Base-by-base conservation (phyloP, 1,284 basidiomycete species). In the Apiotrichum porosum region DNA sequence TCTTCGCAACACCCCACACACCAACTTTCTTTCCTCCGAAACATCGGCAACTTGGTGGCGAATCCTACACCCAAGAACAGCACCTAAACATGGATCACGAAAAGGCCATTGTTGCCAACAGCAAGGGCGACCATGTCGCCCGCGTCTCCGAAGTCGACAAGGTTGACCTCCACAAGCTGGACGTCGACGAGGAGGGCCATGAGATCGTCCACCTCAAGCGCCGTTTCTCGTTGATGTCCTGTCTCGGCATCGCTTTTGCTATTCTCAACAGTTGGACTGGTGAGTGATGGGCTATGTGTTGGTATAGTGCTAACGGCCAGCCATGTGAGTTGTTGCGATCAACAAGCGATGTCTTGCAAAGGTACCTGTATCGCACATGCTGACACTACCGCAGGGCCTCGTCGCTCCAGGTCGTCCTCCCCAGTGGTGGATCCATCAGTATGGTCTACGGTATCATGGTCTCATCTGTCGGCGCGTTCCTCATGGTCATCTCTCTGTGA, bases 361-460 rank as follows among this genome's bases (percentile, higher is more conserved):
- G 18, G 14, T 10, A n/a, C 17, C 22, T n/a, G 14, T 4, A 14
- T 14, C 12, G 13, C 22, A 17, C 15, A n/a, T n/a, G n/a, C n/a
- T n/a, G n/a, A n/a, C n/a, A n/a, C n/a, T n/a, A n/a, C n/a, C n/a
- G 9, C 43, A 50, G 40, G 49, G 35, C 49, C 17, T 35, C 44
- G n/a, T 37, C 28, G 12, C 37, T 49, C 14, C 36, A 35, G 35
- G 37, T 62, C 14, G 54, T 57, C 10, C 58, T 73, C 14, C 51
- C 66, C 6, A 64, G 62, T 0, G 71, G 69, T 6, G 71, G 69
- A 2, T 60, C 63, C 9, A 57, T 63, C 15, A 60, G 64, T 3
- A 62, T 69, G 37, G 56, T 70, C 18, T 73, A 66, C 66, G 71
- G 71, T 15, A 56, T 73, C 34, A 36, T 68, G 14, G 56, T 59